These are phyloP conservation scores for Populus tremula DNA, from an alignment of 345 rosid genomes.

Conservation along the genomic window DNA sequence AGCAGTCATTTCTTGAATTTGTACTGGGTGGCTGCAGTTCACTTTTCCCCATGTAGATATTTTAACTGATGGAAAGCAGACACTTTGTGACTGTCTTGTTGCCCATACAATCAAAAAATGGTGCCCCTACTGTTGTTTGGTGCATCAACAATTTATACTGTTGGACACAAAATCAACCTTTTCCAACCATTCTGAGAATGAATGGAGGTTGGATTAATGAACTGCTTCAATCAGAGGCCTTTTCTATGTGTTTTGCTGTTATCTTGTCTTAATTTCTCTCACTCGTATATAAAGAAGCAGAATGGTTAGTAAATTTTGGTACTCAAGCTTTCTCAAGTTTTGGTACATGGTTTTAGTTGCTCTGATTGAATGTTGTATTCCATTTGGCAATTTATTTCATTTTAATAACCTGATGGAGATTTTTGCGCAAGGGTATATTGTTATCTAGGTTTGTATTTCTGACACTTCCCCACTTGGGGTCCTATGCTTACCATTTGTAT, in stretches of 20 bases:
- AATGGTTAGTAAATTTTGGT: slow-evolving; percentile 37
- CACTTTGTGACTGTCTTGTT: slow-evolving; percentile 21
- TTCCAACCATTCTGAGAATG: slow-evolving; percentile 17
- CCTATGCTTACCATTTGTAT: too few relatives aligned
- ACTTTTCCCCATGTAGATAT: slow-evolving; percentile 53
- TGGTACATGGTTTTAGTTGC: slow-evolving; percentile 25
- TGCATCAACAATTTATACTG: slow-evolving; percentile 28
- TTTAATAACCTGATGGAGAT: slow-evolving; percentile 6
- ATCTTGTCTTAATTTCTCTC: slow-evolving; percentile 24
- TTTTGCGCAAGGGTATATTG: not conserved
- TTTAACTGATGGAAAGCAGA: slow-evolving; percentile 46
- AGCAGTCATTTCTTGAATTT: slow-evolving; percentile 34
- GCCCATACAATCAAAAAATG: slow-evolving; percentile 32
- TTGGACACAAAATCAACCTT: slow-evolving; percentile 19
- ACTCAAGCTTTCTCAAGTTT: slow-evolving; percentile 16
- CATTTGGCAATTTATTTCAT: slow-evolving; percentile 12
- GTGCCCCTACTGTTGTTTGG: slow-evolving; percentile 32
- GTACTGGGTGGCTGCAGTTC: slow-evolving; percentile 42
- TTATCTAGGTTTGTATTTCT: not conserved
- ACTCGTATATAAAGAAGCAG: slow-evolving; percentile 28
- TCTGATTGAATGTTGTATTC: slow-evolving; percentile 20
- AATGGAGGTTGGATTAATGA: slow-evolving; percentile 28
- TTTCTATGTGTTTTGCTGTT: slow-evolving; percentile 40
- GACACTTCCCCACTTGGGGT: not conserved
- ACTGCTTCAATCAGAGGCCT: slow-evolving; percentile 33